These are phyloP conservation scores for Prunus fruticosa DNA, from an alignment of 306 rosid genomes.

Conservation along the genomic window DNA sequence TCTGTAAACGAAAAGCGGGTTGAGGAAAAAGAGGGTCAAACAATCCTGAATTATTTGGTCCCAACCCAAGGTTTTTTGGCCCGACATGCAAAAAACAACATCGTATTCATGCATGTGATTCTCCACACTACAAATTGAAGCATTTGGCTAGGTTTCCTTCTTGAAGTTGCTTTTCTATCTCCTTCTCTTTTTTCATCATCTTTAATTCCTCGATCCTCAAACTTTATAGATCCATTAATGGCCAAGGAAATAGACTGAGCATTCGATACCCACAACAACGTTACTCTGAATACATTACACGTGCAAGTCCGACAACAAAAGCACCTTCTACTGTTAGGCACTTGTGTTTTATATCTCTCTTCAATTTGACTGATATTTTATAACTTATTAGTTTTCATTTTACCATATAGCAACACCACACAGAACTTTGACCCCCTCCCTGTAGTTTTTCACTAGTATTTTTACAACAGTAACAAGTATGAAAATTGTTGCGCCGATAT, in stretches of 20 bases:
- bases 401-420: background rate
- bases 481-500: no score
- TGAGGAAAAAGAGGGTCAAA: constrained; percentile 23
- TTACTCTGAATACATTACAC: background rate
- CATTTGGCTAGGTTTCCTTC: background rate
- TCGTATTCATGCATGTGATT: constrained; percentile 8
- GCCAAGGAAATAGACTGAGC: constrained; percentile 39
- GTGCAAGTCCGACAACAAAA: constrained; percentile 14
- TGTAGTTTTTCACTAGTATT: no score
- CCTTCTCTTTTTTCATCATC: constrained; percentile 1
- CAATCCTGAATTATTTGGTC: constrained; percentile 43
- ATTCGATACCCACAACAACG: constrained; percentile 27
- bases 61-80: constrained; percentile 43
- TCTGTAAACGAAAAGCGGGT: constrained; percentile 19
- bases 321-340: constrained; percentile 2
- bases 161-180: constrained; percentile 14
- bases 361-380: no score
- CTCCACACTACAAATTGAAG: background rate
- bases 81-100: constrained; percentile 9
- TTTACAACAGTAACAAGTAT: no score
- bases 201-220: constrained; percentile 12
- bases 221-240: constrained; percentile 32
- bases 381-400: no score
- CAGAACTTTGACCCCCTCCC: no score
- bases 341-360: background rate